phyloP scores from a whole-genome alignment of 225 moss, liverwort and hornwort genomes.

The Pseudoscleropodium purum region DNA sequence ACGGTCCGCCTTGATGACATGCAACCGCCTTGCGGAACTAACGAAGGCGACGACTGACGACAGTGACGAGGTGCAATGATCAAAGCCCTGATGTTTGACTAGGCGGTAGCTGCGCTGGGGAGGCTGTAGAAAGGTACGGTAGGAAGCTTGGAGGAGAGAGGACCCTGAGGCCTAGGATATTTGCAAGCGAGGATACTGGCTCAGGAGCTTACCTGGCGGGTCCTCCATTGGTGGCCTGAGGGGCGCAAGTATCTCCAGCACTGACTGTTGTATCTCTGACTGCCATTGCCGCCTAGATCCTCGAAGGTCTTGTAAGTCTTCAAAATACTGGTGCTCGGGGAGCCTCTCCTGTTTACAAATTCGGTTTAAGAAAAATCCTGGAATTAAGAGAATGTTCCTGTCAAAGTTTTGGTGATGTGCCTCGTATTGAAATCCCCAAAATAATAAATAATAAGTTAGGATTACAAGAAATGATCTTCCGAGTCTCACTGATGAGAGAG shows the following conservation, averaged over 20 bases:
- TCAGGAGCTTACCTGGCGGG: background rate
- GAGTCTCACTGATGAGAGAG: background rate
- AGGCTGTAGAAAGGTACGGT: background rate
- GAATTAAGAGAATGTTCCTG: background rate
- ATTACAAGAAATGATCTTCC: background rate
- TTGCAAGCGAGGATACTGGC: slow-evolving; percentile 7
- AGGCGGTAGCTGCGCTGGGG: background rate
- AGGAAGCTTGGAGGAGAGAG: slow-evolving; percentile 17
- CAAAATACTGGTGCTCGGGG: background rate
- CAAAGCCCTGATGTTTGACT: background rate
- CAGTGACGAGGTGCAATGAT: background rate
- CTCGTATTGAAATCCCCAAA: background rate
- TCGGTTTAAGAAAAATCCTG: background rate
- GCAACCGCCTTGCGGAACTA: background rate
- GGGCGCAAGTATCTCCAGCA: background rate
- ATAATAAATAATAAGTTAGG: background rate
- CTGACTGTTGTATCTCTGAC: background rate
- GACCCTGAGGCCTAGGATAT: background rate
- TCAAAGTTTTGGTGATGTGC: background rate
- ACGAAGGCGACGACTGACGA: background rate
- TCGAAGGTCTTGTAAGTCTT: background rate
- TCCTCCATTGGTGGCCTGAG: background rate
- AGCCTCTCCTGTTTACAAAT: background rate
- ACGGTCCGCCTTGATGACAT: background rate
- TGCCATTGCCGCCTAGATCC: background rate